Conservation (phyloP, 495 filamentous ascomycete species). For the Jackrogersella minutella region DNA sequence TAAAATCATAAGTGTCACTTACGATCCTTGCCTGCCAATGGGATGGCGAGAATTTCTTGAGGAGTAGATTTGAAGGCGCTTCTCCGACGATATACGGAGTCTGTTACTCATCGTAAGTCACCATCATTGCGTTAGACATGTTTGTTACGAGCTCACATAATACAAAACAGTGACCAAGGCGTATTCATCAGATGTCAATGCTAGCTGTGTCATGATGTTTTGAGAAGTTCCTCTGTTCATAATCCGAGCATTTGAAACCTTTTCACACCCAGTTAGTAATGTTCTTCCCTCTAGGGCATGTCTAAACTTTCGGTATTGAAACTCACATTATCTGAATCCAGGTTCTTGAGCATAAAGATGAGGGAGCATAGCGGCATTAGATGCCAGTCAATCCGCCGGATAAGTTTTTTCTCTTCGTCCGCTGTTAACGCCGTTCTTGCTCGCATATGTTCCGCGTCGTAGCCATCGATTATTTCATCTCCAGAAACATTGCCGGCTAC, state of each 20-base stretch:
- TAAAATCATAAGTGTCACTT: not conserved
- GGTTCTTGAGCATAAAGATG: conserved; percentile 57
- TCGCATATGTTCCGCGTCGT: conserved; percentile 53
- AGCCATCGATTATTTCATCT: conserved; percentile 47
- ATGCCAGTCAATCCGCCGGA: conserved; percentile 57
- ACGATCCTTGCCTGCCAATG: conserved; percentile 52
- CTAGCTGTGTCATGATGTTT: conserved; percentile 56
- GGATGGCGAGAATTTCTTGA: conserved; percentile 51
- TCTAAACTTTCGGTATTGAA: not conserved
- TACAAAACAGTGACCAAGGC: conserved; percentile 44
- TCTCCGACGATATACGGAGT: conserved; percentile 57
- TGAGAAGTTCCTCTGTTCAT: conserved; percentile 49
- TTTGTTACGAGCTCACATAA: conserved; percentile 34
- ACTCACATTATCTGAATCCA: conserved; percentile 53
- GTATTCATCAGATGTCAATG: conserved; percentile 46
- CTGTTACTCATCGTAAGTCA: conserved; percentile 40
- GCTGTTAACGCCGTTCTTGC: conserved; percentile 49
- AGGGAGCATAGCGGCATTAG: conserved; percentile 54
- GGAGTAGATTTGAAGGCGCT: conserved; percentile 53
- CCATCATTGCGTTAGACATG: not conserved
- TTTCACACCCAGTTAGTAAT: not conserved
- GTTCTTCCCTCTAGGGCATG: not conserved
- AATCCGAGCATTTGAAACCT: conserved; percentile 55
- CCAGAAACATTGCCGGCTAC: conserved; percentile 21
- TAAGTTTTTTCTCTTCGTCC: conserved; percentile 54